Base-by-base conservation (phyloP, 352 stramenopile species). In the Pythium aphanidermatum region DNA sequence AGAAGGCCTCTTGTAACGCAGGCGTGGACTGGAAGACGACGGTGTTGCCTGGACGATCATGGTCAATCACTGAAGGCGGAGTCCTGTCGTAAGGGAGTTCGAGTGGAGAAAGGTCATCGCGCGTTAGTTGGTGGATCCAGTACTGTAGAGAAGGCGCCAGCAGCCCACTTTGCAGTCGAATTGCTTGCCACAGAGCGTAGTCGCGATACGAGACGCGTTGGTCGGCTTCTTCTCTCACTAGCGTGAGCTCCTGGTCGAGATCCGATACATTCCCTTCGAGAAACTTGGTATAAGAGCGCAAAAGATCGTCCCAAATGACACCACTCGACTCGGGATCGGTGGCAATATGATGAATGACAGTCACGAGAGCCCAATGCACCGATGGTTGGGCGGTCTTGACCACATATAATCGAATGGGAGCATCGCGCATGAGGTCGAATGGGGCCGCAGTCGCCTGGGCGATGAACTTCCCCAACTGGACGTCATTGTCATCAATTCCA, bases 341-440 rank as follows among this genome's bases (percentile, higher is more conserved):
- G n/a, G 60, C 69, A 16, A 80, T 84, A 32, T 81, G 69, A 10
- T 84, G 72, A 33, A 79, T 36, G n/a, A 77, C 65, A 1, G 65
- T 58, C 5, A 59, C 56, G 0, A 79, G 42, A 12, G 61, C 51
- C 72, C 69, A 79, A 0, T 33, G 25, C 5, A 40, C 46, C 3
- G 24, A 28, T 2, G 34, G 0, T 1, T 58, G 20, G 4, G 26
- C 17, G 23, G 16, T 39, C 20, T 39, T 34, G 23, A 78, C 46
- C 1, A 42, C 71, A 23, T 62, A 64, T 9, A 80, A 27, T 24
- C 71, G 68, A 40, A 80, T 65, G 4, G 65, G 68, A 12, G 57
- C 50, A 2, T 76, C 57, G 4, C 8, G 16, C 1, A 39, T 30
- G 46, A 83, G 56, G 24, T 78, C 56, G 14, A 83, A 83, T 0